Conservation (phyloP, 108 stramenopile genomes). For the Cylindrotheca closterium region DNA sequence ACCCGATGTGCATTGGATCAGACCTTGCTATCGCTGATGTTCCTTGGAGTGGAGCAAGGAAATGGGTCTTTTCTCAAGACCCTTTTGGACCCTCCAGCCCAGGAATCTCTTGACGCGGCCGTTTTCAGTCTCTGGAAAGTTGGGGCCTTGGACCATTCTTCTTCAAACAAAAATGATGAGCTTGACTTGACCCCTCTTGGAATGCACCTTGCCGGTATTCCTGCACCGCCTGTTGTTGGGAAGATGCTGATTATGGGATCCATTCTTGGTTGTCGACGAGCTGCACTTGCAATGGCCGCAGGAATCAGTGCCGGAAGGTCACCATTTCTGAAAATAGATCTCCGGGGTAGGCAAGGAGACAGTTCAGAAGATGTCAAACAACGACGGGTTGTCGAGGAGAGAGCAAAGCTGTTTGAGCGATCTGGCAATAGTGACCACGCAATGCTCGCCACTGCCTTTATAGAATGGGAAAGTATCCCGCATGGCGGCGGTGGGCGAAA, state of each 20-base stretch:
- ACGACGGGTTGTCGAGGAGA: constrained; percentile 43
- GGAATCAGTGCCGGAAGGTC: constrained; percentile 73
- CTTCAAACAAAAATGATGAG: constrained; percentile 20
- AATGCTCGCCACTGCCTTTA: constrained; percentile 66
- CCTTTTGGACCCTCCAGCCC: constrained; percentile 74
- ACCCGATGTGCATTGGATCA: constrained; percentile 81
- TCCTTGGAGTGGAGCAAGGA: constrained; percentile 77
- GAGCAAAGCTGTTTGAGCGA: constrained; percentile 54
- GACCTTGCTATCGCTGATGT: constrained; percentile 71
- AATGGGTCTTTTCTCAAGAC: constrained; percentile 57
- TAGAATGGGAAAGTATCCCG: constrained; percentile 50
- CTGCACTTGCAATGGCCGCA: constrained; percentile 81
- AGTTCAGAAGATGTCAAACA: background rate
- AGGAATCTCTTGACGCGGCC: constrained; percentile 59
- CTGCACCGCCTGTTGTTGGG: constrained; percentile 79
- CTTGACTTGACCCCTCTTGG: constrained; percentile 69
- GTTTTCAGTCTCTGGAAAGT: constrained; percentile 51
- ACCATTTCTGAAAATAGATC: constrained; percentile 71
- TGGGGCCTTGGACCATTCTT: constrained; percentile 50
- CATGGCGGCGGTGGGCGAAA: constrained; percentile 42
- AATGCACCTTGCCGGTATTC: constrained; percentile 80
- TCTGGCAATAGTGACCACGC: constrained; percentile 86
- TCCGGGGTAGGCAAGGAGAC: constrained; percentile 10
- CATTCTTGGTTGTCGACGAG: constrained; percentile 75
- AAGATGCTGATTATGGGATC: constrained; percentile 80